Percentiles rank a stretch among this genome's conserved stretches.
These are phyloP conservation scores for Diaporthe vexans DNA, from an alignment of 2,329 filamentous ascomycete genomes.

Conservation along the genomic window DNA sequence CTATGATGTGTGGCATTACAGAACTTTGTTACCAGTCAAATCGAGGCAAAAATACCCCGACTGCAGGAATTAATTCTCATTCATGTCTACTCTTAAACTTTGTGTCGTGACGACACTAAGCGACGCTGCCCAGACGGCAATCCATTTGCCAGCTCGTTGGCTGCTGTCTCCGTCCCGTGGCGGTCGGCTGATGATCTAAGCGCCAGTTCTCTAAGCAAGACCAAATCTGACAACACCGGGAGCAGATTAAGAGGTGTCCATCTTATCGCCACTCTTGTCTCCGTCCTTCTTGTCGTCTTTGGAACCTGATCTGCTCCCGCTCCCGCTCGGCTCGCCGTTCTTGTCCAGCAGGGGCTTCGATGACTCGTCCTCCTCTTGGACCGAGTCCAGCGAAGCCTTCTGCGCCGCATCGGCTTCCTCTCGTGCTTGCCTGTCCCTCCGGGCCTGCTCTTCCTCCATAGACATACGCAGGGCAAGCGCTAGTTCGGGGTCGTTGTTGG, in stretches of 20 bases:
- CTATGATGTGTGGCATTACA: neutral
- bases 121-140: neutral
- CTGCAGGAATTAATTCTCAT: constrained; percentile 34
- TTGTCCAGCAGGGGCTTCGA: constrained; percentile 73
- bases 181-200: constrained; percentile 2
- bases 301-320: constrained; percentile 56
- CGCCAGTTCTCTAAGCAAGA: constrained; percentile 4
- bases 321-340: constrained; percentile 75
- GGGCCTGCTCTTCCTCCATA: constrained; percentile 96
- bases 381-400: constrained; percentile 83
- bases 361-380: constrained; percentile 83
- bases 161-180: constrained; percentile 10
- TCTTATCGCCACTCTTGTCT: constrained; percentile 74
- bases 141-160: constrained; percentile 5
- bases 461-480: constrained; percentile 96
- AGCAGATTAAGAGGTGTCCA: constrained; percentile 82
- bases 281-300: constrained; percentile 66
- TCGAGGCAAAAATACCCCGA: constrained; percentile 16
- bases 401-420: constrained; percentile 87
- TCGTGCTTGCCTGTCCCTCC: constrained; percentile 65
- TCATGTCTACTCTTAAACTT: constrained; percentile 38
- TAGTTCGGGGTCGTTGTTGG: constrained; percentile 91
- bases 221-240: neutral
- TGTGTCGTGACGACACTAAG: constrained; percentile 16
- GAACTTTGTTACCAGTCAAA: constrained; percentile 25